Percentiles rank a stretch among this genome's conserved stretches.
Evolutionary conservation across 768 basidiomycete species (phyloP).

Genomic region (Lenzites betulinus): DNA sequence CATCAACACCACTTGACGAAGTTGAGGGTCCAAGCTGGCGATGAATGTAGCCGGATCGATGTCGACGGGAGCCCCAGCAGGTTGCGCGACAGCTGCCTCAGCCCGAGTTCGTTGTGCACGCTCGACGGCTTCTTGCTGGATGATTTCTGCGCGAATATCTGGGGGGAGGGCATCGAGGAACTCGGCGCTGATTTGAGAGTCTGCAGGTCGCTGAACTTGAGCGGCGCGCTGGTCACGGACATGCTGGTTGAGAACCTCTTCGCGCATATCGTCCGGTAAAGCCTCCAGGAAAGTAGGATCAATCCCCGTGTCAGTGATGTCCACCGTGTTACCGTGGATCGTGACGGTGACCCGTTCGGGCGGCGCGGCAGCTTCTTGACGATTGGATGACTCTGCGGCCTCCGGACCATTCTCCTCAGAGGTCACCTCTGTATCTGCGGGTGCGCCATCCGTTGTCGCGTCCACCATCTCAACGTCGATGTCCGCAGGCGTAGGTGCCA

Average conservation of each 20-base stretch:
- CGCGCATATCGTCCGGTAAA: conserved; percentile 97
- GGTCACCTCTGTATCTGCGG: conserved; percentile 9
- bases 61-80: conserved; percentile 54
- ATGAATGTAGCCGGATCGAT: conserved; percentile 92
- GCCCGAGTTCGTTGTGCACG: conserved; percentile 55
- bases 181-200: conserved; percentile 90
- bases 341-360: conserved; percentile 78
- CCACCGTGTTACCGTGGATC: conserved; percentile 90
- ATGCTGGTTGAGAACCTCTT: conserved; percentile 97
- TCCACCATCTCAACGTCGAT: conserved; percentile 18
- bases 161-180: conserved; percentile 96
- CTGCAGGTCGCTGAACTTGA: conserved; percentile 68
- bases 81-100: conserved; percentile 40
- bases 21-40: conserved; percentile 84
- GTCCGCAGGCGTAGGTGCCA: conserved; percentile 14
- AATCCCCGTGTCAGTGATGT: conserved; percentile 98
- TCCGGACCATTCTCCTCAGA: conserved; percentile 22
- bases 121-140: conserved; percentile 92
- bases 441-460: neutral
- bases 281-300: conserved; percentile 98
- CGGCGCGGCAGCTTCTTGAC: conserved; percentile 25
- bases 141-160: conserved; percentile 94
- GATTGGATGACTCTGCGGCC: conserved; percentile 24
- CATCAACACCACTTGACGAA: conserved; percentile 88
- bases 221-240: conserved; percentile 88